These are phyloP conservation scores for Jaminaea rosea DNA, from an alignment of 1,284 basidiomycete species.

Conservation along the genomic window DNA sequence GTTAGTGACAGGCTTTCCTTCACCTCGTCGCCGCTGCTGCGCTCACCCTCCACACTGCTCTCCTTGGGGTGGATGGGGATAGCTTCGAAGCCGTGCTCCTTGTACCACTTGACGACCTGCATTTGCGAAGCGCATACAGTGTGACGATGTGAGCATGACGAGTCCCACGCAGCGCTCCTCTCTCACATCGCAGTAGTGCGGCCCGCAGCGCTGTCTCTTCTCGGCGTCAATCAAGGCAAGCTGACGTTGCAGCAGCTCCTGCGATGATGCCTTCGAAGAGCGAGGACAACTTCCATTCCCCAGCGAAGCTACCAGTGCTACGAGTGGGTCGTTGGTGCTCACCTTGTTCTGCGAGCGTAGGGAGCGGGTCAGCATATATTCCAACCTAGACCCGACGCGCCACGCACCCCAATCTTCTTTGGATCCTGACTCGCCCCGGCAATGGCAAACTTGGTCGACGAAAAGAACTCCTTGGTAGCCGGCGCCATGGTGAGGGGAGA, in stretches of 20 bases:
- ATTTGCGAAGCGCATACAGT: too few species aligned
- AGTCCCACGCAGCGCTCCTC: too few species aligned
- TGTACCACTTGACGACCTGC: conserved; percentile 42
- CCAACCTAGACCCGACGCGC: background rate
- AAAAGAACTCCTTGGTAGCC: conserved; percentile 1
- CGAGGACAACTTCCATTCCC: too few species aligned
- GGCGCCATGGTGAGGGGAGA: too few species aligned
- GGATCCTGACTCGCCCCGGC: conserved; percentile 1
- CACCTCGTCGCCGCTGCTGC: conserved; percentile 10
- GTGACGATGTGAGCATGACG: too few species aligned
- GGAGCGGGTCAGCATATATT: background rate
- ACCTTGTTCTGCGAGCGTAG: background rate
- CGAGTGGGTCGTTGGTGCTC: too few species aligned
- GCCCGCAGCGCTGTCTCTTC: background rate
- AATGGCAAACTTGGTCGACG: conserved; percentile 1
- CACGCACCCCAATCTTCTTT: background rate
- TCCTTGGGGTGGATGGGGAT: conserved; percentile 40
- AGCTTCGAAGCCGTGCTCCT: conserved; percentile 20
- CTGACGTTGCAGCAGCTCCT: background rate
- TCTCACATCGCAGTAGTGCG: background rate
- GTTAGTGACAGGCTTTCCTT: conserved; percentile 12
- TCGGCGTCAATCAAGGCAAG: background rate
- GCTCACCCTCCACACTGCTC: conserved; percentile 27
- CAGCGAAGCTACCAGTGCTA: too few species aligned
- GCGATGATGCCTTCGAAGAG: too few species aligned